Evolutionary conservation across 495 filamentous ascomycete species (phyloP), one percentile per base, ranked within the genome.

Genomic region (Bryoglossum gracile): DNA sequence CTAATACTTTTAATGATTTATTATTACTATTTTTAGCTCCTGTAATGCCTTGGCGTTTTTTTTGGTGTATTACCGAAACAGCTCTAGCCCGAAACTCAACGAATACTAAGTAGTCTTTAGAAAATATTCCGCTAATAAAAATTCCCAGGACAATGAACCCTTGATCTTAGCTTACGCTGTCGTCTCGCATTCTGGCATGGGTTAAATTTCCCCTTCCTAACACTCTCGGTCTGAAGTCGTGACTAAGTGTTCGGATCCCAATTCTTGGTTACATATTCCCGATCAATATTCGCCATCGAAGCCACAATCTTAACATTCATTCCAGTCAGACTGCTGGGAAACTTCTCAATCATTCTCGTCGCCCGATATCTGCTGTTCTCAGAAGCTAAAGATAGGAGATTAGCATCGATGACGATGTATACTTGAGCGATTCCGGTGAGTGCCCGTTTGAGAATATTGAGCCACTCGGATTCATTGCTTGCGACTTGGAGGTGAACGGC

Each of bases 381-480:
- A 17, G 26, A 17, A 23, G 42, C 42, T 23, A 30, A 18, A 28
- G 42, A 28, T 4, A 96, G 71, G 95, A 95, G 74, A 80, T 95
- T 57, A 80, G 87, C 57, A 95, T 96, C 66, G 88, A 94, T 68
- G 90, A 95, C 69, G 89, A 95, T 38, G 87, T 95, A 52, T 47
- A 47, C 19, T 47, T 28, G 28, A 35, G 43, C 19, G 18, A 47
- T 34, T 17, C 43, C 43, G 11, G 43, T 47, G n/a, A 47, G 24
- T 19, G 43, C 43, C 22, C 14, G 32, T 22, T 22, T 47, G n/a
- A 47, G 32, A 16, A 47, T n/a, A 4, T 23, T 14, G n/a, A 44
- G 26, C 42, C 21, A 44, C 11, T 44, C 42, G 14, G 34, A 8
- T 37, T 37, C 34, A 37, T 37, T 37, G 14, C 14, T 37, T 37